Evolutionary conservation across 179 eudicot genomes (phyloP), one percentile per base, ranked within the genome.

Genomic region (Amaranthus tricolor): DNA sequence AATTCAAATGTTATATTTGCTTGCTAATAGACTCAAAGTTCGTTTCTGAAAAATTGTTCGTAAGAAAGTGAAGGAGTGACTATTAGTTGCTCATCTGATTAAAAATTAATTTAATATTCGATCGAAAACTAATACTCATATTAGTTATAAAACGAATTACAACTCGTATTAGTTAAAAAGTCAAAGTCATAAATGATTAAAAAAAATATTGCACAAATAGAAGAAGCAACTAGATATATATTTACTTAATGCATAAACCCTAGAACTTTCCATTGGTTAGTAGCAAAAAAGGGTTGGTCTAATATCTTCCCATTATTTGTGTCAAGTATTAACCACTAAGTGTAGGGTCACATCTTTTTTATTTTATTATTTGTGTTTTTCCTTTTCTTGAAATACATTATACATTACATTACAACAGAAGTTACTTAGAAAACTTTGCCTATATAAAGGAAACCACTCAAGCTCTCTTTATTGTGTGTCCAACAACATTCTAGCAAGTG

Each of bases 381-480:
- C 6, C 16, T 19, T 66, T 65, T 73, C 55, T 11, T 65, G 0
- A 67, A 77, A 73, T 53, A n/a, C 64, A 68, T 47, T 50, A 72
- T 65, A 1, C 61, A 77, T 68, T 53, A n/a, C 64, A 68, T 47
- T 50, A 72, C 76, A 81, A 59, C 76, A 75, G n/a, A 82, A 78
- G 77, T 70, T 31, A 49, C 82, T 57, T 71, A 61, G 57, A 76
- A 66, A 16, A 68, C 66, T 68, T 75, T 75, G 78, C 77, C 86
- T 81, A 84, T 84, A 81, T 81, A 84, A 78, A 68, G 64, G 48
- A 81, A 54, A 56, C 66, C 14, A 12, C 71, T 66, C 76, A 71
- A 74, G 75, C 70, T 63, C 61, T 52, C 24, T 63, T 71, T 63
- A 75, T 62, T 56, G 79, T 64, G 53, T 72, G 66, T 65, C 69